Conservation (phyloP, 2,329 filamentous ascomycete species). For the Paracoccidioides lutzii region DNA sequence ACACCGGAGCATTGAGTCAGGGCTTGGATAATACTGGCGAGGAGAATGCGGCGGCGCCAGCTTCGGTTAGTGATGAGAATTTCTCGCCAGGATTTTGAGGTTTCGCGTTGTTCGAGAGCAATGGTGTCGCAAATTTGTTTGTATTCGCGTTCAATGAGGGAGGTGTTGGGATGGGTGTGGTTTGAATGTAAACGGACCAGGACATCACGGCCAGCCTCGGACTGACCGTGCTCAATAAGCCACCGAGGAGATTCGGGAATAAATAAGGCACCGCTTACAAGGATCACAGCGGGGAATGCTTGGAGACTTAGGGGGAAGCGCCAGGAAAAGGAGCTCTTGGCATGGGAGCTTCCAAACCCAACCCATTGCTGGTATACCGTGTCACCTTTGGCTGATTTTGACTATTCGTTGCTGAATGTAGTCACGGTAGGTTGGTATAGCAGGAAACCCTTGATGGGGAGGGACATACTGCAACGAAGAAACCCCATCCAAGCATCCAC, state of each 20-base stretch:
- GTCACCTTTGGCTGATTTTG: not conserved
- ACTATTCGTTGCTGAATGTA: not conserved
- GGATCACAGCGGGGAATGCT: conserved; percentile 29
- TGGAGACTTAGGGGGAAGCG: conserved; percentile 24
- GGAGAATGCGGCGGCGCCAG: conserved; percentile 35
- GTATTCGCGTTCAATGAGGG: conserved; percentile 29
- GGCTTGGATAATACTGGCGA: conserved; percentile 38
- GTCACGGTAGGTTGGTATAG: not conserved
- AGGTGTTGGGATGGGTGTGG: conserved; percentile 4
- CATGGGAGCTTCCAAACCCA: conserved; percentile 36
- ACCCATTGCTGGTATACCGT: conserved; percentile 24
- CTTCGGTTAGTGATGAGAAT: conserved; percentile 32
- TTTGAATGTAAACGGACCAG: conserved; percentile 23
- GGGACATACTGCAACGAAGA: conserved; percentile 28
- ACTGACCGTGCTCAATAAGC: conserved; percentile 25
- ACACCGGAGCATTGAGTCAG: conserved; percentile 38
- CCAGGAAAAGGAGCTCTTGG: conserved; percentile 24
- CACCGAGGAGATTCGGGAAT: conserved; percentile 25
- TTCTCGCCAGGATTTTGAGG: conserved; percentile 27
- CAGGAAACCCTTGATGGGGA: not conserved
- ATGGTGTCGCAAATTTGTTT: conserved; percentile 30
- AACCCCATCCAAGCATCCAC: conserved; percentile 35
- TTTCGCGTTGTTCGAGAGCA: conserved; percentile 23
- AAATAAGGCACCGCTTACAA: conserved; percentile 23
- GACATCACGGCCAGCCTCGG: conserved; percentile 22